Conservation (phyloP, 257 asterid genomes). For the Knoxia roxburghii region DNA sequence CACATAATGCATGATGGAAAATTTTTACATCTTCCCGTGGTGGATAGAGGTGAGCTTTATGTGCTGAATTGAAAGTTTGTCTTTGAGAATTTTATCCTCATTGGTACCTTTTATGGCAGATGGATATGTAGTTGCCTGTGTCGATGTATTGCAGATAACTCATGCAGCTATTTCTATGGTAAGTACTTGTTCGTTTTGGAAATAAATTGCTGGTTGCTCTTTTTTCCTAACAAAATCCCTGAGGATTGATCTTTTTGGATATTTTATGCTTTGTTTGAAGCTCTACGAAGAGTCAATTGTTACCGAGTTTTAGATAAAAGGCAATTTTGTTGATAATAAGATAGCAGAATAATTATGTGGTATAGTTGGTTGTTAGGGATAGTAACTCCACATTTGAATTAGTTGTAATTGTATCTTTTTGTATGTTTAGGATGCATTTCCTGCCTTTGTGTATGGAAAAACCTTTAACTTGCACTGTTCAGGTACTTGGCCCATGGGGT, state of each 20-base stretch:
- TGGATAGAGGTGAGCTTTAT: constrained; percentile 63
- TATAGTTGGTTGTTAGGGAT: not conserved
- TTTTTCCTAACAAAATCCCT: not conserved
- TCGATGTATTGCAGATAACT: constrained; percentile 90
- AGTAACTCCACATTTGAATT: not conserved
- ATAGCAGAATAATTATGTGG: not conserved
- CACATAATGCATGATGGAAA: constrained; percentile 92
- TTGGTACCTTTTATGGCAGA: constrained; percentile 45
- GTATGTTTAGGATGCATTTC: too few species aligned
- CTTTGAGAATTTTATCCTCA: constrained; percentile 10
- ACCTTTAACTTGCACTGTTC: not conserved
- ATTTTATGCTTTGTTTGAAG: not conserved
- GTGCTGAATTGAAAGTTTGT: not conserved
- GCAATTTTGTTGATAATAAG: not conserved
- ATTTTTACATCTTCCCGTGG: constrained; percentile 84
- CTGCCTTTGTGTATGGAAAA: not conserved
- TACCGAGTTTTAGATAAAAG: too few species aligned
- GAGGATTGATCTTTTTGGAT: not conserved
- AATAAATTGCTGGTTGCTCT: too few species aligned
- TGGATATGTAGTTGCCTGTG: constrained; percentile 59
- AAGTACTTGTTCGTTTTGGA: constrained; percentile 11
- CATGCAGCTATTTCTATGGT: constrained; percentile 94
- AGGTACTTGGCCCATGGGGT: not conserved
- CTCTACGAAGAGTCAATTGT: not conserved
- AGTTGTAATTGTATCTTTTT: too few species aligned